phyloP scores from a whole-genome alignment of 2,329 filamentous ascomycete genomes.

The Penicillium italicum region DNA sequence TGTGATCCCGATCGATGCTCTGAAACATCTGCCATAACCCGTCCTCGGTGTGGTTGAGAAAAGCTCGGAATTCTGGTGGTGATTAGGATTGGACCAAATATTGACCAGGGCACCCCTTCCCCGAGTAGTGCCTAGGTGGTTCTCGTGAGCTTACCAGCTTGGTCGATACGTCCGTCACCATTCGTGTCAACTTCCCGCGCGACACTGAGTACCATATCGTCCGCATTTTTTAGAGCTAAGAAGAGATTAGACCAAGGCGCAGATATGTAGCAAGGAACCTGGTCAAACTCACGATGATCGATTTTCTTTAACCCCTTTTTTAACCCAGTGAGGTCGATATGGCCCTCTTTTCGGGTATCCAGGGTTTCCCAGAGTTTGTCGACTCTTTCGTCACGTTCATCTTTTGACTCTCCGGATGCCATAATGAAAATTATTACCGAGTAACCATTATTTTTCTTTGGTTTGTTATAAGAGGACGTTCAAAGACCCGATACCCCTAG shows the following conservation, averaged over 20 bases:
- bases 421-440: constrained; percentile 56
- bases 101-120: constrained; percentile 15
- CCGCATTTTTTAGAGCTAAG: constrained; percentile 79
- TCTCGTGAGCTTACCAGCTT: constrained; percentile 62
- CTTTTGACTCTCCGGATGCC: constrained; percentile 67
- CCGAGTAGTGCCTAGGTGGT: constrained; percentile 9
- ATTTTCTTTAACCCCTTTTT: constrained; percentile 81
- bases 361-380: constrained; percentile 80
- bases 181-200: constrained; percentile 80
- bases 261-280: constrained; percentile 18
- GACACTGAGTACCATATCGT: constrained; percentile 75
- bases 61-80: constrained; percentile 74
- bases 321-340: constrained; percentile 78
- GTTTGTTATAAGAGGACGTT: not conserved
- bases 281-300: constrained; percentile 72
- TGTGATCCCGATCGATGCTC: constrained; percentile 78
- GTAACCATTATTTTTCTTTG: constrained; percentile 44
- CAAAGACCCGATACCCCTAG: not conserved
- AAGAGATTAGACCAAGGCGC: constrained; percentile 21
- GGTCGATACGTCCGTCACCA: constrained; percentile 85
- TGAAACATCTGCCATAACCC: constrained; percentile 79
- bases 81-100: constrained; percentile 21
- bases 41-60: constrained; percentile 81
- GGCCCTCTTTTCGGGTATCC: constrained; percentile 70
- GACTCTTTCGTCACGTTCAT: constrained; percentile 75